phyloP scores from a whole-genome alignment of 2,329 filamentous ascomycete genomes.

The Xylariales sp. region DNA sequence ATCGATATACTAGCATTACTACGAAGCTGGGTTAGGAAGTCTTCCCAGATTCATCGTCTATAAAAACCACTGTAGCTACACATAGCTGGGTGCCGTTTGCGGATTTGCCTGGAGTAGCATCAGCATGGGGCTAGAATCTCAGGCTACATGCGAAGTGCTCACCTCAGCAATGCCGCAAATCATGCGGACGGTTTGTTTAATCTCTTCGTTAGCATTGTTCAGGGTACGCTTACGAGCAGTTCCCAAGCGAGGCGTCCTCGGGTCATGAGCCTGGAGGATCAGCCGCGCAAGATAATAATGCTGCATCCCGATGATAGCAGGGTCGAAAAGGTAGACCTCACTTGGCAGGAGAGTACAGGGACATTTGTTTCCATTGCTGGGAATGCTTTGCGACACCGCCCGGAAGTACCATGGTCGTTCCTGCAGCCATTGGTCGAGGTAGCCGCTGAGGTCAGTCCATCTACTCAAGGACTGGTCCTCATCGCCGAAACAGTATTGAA shows the following conservation, averaged over 20 bases:
- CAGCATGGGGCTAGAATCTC: background rate
- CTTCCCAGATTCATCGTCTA: background rate
- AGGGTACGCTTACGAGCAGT: background rate
- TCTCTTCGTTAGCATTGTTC: background rate
- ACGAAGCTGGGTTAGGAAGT: background rate
- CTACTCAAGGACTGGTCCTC: background rate
- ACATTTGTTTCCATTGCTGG: no score
- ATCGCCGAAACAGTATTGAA: background rate
- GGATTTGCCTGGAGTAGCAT: constrained; percentile 1
- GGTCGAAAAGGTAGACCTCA: no score
- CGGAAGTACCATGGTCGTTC: constrained; percentile 1
- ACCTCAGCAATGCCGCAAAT: constrained; percentile 4
- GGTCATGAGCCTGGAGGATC: constrained; percentile 1
- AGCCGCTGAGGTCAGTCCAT: constrained; percentile 1
- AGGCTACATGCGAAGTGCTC: background rate
- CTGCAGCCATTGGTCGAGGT: constrained; percentile 1
- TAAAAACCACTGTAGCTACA: constrained; percentile 1
- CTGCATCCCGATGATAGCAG: constrained; percentile 4
- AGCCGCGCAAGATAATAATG: constrained; percentile 4
- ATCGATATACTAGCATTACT: constrained; percentile 3
- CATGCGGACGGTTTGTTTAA: constrained; percentile 1
- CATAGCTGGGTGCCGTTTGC: background rate
- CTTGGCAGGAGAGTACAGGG: no score
- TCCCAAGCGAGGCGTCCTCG: constrained; percentile 1
- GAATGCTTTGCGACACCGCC: constrained; percentile 1